Evolutionary conservation across 805 yeast species (phyloP), one percentile per base, ranked within the genome.

Genomic region (Schwanniomyces vanrijiae): DNA sequence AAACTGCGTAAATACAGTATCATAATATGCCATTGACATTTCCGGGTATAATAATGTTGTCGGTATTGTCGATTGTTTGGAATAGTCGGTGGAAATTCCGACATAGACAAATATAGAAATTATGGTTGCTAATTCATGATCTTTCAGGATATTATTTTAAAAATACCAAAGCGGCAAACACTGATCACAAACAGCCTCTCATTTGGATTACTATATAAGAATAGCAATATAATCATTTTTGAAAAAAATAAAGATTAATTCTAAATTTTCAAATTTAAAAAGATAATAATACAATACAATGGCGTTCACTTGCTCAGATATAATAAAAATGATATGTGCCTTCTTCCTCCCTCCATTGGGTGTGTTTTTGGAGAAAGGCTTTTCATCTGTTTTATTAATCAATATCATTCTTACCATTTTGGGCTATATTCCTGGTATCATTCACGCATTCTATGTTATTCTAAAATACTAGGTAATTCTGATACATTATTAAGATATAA

Each of bases 351-450:
- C 86, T 37, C 86, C 86, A 45, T 68, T 82, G 54, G 86, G 85
- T 47, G 87, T 82, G 3, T 80, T 79, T 69, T 62, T 80, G 45
- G 84, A 81, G 65, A 66, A 75, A 53, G 87, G 87, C 33, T 80
- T 84, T 62, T 65, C 73, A 28, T 59, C 71, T 13, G 65, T 60
- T 48, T 57, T 65, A 8, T 62, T 65, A 48, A 71, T 88, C 59
- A 86, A 86, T 68, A 66, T 86, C 41, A 57, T 88, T 37, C 76
- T 88, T 59, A 83, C 91, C 19, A 63, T 82, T 52, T 74, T 88
- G 48, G 94, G 91, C 35, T 87, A 83, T 67, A 68, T 88, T 52
- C 96, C 96, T 2, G 95, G 88, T 49, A 76, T 83, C 43, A 60
- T 84, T 13, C 89, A 84, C 56, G 84, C 89, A 4, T 66, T 84